Conservation (phyloP, 306 rosid genomes). For the Rubus idaeus region DNA sequence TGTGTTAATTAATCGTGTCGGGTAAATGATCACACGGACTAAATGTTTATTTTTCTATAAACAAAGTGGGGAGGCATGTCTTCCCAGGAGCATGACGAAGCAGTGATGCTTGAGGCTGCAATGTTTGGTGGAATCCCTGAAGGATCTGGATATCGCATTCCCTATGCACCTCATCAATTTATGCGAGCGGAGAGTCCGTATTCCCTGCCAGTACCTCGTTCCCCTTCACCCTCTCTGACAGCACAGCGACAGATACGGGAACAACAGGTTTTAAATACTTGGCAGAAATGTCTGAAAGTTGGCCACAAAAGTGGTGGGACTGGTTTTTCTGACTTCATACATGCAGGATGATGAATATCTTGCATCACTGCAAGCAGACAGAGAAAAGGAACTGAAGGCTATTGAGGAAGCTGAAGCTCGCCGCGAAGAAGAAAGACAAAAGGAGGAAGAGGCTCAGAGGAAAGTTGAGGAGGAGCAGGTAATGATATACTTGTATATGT, state of each 20-base stretch:
- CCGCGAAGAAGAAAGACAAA: constrained; percentile 68
- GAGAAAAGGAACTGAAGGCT: constrained; percentile 79
- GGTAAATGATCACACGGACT: constrained; percentile 18
- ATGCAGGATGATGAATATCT: constrained; percentile 92
- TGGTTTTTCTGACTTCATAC: constrained; percentile 22
- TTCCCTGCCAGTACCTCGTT: constrained; percentile 50
- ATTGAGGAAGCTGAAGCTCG: constrained; percentile 79
- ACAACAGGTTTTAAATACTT: constrained; percentile 68
- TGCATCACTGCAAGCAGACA: constrained; percentile 86
- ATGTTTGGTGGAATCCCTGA: constrained; percentile 95
- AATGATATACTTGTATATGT: not conserved
- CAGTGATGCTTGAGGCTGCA: constrained; percentile 97
- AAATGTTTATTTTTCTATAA: constrained; percentile 24
- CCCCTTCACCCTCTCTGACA: constrained; percentile 81
- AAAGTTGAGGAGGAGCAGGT: constrained; percentile 85
- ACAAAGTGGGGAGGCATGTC: constrained; percentile 96
- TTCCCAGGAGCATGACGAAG: constrained; percentile 88
- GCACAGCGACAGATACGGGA: constrained; percentile 93
- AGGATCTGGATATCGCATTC: constrained; percentile 56
- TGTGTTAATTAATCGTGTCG: not conserved
- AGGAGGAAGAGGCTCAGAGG: constrained; percentile 74
- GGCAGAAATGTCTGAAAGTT: constrained; percentile 7
- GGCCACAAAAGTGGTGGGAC: not conserved
- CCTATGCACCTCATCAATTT: constrained; percentile 67
- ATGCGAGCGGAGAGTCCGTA: constrained; percentile 46